These are phyloP conservation scores for Tillandsia fasciculata DNA, from an alignment of 176 grass and related monocot species.

Conservation along the genomic window DNA sequence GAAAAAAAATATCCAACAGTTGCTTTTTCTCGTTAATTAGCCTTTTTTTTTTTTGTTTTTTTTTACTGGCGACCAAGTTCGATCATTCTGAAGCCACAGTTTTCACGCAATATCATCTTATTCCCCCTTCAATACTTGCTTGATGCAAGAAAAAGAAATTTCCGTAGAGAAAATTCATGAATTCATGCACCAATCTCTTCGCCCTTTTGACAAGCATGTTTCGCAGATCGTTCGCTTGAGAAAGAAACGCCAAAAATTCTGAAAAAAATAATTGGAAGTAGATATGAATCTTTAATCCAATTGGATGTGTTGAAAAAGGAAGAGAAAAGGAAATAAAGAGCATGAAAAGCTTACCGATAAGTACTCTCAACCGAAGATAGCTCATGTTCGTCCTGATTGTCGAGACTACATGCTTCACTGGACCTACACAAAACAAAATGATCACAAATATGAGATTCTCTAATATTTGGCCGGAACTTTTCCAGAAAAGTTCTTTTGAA, in stretches of 20 bases:
- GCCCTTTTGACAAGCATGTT: conserved; percentile 28
- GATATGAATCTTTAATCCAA: neutral
- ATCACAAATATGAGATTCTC: neutral
- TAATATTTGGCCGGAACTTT: neutral
- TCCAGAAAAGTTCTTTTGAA: neutral
- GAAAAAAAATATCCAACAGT: no score
- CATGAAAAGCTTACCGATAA: conserved; percentile 43
- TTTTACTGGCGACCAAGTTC: neutral
- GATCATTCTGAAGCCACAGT: neutral
- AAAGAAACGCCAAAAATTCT: conserved; percentile 35
- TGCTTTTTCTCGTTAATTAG: no score
- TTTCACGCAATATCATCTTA: neutral
- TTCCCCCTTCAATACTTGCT: neutral
- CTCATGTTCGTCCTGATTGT: conserved; percentile 40
- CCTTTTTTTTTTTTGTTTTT: no score
- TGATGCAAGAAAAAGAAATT: conserved; percentile 3
- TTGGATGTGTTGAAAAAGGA: neutral
- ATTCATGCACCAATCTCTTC: conserved; percentile 18
- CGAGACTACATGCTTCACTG: conserved; percentile 20
- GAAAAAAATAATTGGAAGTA: neutral
- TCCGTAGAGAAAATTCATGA: conserved; percentile 21
- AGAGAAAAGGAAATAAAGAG: neutral
- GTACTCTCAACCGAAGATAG: conserved; percentile 51
- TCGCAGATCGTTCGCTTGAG: conserved; percentile 30
- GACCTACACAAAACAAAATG: conserved; percentile 29